Base-by-base conservation (phyloP, 2,329 filamentous ascomycete genomes). In the Paradendryphiella salina region DNA sequence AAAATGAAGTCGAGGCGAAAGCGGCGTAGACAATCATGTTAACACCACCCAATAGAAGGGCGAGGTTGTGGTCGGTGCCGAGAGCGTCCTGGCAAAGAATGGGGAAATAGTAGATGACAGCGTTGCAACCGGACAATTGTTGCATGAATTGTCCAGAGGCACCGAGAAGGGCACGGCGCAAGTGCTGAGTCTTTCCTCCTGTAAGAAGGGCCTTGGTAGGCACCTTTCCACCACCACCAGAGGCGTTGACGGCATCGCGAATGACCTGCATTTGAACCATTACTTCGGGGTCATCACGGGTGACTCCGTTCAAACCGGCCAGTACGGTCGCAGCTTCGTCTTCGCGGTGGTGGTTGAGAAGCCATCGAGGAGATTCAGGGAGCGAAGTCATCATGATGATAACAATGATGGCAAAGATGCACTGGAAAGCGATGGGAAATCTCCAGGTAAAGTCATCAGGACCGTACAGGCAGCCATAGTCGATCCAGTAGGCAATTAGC, bases 111-210 rank as follows among this genome's bases (percentile, higher is more conserved):
- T 77, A 77, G 55, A 76, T 77, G 49, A 77, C 73, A 11, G 74
- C 74, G 47, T 76, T 76, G 55, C 67, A 69, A 18, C 65, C 66
- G 31, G 62, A 65, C 34, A 66, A 54, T 38, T 86, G 84, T 65
- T 86, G 84, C 77, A 85, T 83, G 35, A 86, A 75, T 67, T 86
- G 83, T 4, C 78, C 79, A n/a, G 76, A 78, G 1, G 80, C 76
- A 11, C 83, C 84, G 6, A 86, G 76, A 29, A 85, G 51, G 75
- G 85, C 82, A 37, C 84, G 79, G 13, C 84, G 80, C 72, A 85
- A 79, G 63, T 86, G 82, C 72, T 86, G 84, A 0, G 82, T 84
- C 72, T 82, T 84, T 57, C 84, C 83, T 46, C 78, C 76, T 3
- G 82, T 85, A 58, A 85, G 85, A 73, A 9, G 81, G 77, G 59